Evolutionary conservation across 73 alveolate genomes (phyloP).

Genomic region (Tetrahymena borealis): DNA sequence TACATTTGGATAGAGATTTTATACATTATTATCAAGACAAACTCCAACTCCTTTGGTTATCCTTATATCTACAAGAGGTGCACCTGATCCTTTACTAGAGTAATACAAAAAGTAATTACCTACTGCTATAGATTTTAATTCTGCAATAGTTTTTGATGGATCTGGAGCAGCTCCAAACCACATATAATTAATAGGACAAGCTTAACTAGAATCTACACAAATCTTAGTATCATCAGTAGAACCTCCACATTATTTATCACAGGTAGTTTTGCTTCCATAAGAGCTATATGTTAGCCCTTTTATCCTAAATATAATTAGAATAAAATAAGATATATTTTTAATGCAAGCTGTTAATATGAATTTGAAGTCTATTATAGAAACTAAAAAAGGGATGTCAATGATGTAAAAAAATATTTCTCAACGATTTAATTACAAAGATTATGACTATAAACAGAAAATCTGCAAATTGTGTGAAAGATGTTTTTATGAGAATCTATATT

Average conservation of each 20-base stretch:
- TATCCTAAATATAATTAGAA: neutral
- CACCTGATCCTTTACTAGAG: neutral
- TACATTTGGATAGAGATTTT: neutral
- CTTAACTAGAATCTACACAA: neutral
- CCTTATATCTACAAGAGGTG: neutral
- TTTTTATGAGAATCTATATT: too few relatives aligned
- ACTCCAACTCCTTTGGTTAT: neutral
- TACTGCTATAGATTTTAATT: neutral
- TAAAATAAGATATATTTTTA: neutral
- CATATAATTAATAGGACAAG: neutral
- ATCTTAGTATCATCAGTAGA: neutral
- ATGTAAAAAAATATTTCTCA: too few relatives aligned
- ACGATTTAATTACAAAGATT: too few relatives aligned
- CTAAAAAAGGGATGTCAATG: too few relatives aligned
- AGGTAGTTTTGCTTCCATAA: neutral
- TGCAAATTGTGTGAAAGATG: too few relatives aligned
- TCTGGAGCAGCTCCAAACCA: neutral
- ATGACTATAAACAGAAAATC: too few relatives aligned
- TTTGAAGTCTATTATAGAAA: too few relatives aligned
- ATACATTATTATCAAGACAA: neutral
- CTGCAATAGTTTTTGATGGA: neutral
- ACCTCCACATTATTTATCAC: neutral
- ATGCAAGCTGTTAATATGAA: too few relatives aligned
- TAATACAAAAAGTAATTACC: neutral
- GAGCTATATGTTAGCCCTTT: neutral